Conservation (phyloP, 306 rosid genomes). For the Albizia julibrissin region DNA sequence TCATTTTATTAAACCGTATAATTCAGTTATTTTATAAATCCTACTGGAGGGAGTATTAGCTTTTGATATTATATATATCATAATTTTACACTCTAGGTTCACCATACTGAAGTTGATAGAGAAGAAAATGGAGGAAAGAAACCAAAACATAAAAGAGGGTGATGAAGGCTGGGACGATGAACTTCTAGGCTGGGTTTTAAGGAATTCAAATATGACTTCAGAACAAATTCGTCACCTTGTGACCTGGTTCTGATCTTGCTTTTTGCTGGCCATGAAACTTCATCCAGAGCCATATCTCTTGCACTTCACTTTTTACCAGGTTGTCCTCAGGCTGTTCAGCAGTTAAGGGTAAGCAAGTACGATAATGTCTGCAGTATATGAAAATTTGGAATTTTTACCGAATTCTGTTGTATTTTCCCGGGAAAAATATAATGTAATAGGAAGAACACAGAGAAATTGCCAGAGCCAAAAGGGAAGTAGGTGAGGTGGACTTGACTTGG, state of each 20-base stretch:
- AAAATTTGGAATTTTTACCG: not conserved
- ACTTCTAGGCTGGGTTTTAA: slow-evolving; percentile 88
- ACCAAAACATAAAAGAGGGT: slow-evolving; percentile 40
- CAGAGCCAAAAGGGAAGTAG: slow-evolving; percentile 56
- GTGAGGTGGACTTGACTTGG: slow-evolving; percentile 80
- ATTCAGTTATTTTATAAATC: no score
- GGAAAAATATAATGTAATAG: slow-evolving; percentile 37
- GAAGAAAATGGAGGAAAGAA: slow-evolving; percentile 72
- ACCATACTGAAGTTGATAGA: slow-evolving; percentile 83
- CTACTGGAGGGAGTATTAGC: not conserved
- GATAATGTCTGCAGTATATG: not conserved
- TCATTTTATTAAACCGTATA: no score
- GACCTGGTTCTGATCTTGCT: slow-evolving; percentile 82
- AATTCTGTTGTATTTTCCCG: not conserved
- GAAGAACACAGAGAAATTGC: slow-evolving; percentile 81
- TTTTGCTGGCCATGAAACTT: slow-evolving; percentile 98
- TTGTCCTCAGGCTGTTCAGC: slow-evolving; percentile 68
- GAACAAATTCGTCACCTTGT: slow-evolving; percentile 90
- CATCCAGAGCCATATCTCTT: slow-evolving; percentile 82
- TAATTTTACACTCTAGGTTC: slow-evolving; percentile 63
- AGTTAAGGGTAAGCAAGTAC: slow-evolving; percentile 55
- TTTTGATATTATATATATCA: not conserved
- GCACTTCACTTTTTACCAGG: slow-evolving; percentile 76
- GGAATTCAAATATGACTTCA: slow-evolving; percentile 79
- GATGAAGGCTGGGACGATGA: slow-evolving; percentile 58